phyloP scores from a whole-genome alignment of 768 basidiomycete genomes.

The Rhodosporidiobolus sp. region DNA sequence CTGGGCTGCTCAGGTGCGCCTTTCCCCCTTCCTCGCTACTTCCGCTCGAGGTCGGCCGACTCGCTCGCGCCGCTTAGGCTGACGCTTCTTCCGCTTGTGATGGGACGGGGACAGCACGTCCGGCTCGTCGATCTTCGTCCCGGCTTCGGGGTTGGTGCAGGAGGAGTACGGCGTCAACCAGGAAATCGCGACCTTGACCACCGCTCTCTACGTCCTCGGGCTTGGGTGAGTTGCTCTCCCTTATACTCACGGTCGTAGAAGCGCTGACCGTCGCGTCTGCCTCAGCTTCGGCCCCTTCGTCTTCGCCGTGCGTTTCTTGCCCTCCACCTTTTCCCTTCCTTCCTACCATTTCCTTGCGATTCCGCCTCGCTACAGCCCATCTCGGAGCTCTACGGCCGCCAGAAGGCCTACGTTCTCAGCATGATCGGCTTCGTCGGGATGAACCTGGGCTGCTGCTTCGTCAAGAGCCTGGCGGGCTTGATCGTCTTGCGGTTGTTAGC shows the following conservation, averaged over 20 bases:
- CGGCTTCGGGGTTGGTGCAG: not conserved
- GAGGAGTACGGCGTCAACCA: not conserved
- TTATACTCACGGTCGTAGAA: no score
- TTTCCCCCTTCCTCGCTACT: not conserved
- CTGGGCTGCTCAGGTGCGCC: constrained; percentile 1
- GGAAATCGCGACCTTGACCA: constrained; percentile 3
- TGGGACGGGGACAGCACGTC: no score
- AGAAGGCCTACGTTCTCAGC: not conserved
- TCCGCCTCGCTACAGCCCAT: constrained; percentile 2
- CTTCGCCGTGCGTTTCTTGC: not conserved
- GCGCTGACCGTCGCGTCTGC: no score
- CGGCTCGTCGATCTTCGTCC: constrained; percentile 8
- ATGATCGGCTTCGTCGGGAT: constrained; percentile 11
- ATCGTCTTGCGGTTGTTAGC: constrained; percentile 12
- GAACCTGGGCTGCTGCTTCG: constrained; percentile 12
- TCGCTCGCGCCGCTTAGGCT: no score
- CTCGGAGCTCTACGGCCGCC: constrained; percentile 13
- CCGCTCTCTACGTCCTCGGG: constrained; percentile 1
- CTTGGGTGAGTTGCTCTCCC: no score
- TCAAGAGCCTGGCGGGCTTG: not conserved
- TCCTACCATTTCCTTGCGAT: not conserved
- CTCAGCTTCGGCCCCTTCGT: constrained; percentile 4
- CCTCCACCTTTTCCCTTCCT: no score
- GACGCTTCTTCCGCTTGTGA: no score
- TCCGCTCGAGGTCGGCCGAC: no score